Conservation (phyloP, 2,329 filamentous ascomycete species). For the Akanthomyces lecanii region DNA sequence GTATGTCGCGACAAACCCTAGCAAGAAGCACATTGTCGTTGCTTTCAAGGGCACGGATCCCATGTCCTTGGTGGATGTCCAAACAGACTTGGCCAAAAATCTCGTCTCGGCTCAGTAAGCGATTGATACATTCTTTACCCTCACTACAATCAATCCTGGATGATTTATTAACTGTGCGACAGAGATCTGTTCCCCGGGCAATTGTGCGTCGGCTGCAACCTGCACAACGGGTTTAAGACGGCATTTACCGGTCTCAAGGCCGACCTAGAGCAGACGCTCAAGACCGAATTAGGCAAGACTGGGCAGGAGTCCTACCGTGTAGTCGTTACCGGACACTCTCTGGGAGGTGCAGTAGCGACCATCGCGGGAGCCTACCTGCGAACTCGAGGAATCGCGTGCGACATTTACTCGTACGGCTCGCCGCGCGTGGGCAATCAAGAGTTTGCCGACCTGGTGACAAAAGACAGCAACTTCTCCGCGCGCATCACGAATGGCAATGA, state of each 20-base stretch:
- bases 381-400: conserved; percentile 38
- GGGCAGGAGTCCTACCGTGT: conserved; percentile 42
- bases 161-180: not conserved
- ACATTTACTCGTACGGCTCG: conserved; percentile 63
- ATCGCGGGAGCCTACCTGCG: conserved; percentile 56
- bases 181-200: not conserved
- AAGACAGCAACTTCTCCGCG: not conserved
- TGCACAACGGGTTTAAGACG: not conserved
- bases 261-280: not conserved
- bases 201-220: not conserved
- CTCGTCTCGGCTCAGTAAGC: not conserved
- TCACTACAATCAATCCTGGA: not conserved
- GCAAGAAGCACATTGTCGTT: not conserved
- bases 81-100: not conserved
- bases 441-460: conserved; percentile 50
- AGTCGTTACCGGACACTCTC: conserved; percentile 61
- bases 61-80: not conserved
- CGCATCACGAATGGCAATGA: conserved; percentile 2
- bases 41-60: not conserved
- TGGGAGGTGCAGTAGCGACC: conserved; percentile 61
- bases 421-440: conserved; percentile 59
- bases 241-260: not conserved
- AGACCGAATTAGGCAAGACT: not conserved
- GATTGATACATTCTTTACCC: not conserved
- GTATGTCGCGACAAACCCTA: not conserved